A percentile compares a stretch with the other conserved stretches of the same genome.
Evolutionary conservation across 169 alveolate genomes (phyloP).

Genomic region (Cryptosporidium sp.): DNA sequence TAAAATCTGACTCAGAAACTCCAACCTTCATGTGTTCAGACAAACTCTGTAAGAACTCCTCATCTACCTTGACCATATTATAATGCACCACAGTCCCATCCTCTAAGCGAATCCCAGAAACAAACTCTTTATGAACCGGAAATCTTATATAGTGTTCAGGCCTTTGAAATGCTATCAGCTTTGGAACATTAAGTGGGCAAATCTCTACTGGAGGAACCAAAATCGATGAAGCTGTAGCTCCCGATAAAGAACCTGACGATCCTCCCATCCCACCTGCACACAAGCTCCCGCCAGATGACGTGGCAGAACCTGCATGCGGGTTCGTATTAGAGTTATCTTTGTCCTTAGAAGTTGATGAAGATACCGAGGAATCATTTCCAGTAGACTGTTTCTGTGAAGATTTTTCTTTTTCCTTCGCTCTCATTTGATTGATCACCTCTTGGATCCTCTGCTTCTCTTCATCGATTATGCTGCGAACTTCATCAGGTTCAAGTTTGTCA

Average conservation of each 20-base stretch:
- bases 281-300: conserved; percentile 24
- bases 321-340: background rate
- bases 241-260: conserved; percentile 4
- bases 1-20: conserved; percentile 53
- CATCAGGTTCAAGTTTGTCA: conserved; percentile 55
- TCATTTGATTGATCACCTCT: conserved; percentile 26
- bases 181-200: conserved; percentile 45
- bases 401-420: conserved; percentile 25
- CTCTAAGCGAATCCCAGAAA: conserved; percentile 83
- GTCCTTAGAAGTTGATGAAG: conserved; percentile 5
- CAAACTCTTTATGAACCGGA: conserved; percentile 85
- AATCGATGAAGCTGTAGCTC: conserved; percentile 31
- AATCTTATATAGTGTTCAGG: conserved; percentile 86
- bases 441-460: conserved; percentile 43
- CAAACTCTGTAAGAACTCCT: conserved; percentile 81
- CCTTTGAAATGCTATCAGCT: conserved; percentile 38
- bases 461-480: conserved; percentile 12
- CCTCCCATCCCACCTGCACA: background rate
- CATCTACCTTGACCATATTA: conserved; percentile 83
- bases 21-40: conserved; percentile 33
- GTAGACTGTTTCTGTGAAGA: conserved; percentile 1
- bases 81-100: conserved; percentile 84
- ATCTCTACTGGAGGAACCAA: conserved; percentile 74
- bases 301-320: background rate
- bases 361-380: background rate